Evolutionary conservation across 208 protist genomes (phyloP).

Genomic region (Lotmaria passim): DNA sequence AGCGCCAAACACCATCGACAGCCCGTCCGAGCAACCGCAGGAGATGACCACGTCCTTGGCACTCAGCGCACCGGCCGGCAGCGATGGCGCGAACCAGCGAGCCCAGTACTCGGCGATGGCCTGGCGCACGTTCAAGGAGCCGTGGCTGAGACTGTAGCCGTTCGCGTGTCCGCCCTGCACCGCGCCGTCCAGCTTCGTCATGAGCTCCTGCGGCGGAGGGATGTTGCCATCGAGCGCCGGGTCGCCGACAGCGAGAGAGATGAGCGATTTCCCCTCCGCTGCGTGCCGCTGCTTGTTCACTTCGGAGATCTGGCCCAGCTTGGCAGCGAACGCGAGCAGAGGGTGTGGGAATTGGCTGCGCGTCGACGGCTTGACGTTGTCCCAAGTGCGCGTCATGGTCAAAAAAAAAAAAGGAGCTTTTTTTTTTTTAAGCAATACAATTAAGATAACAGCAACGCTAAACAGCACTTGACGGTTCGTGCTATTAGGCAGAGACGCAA

Average conservation of each 20-base stretch:
- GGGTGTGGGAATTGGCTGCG: conserved; percentile 35
- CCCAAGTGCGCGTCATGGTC: conserved; percentile 57
- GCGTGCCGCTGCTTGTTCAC: conserved; percentile 28
- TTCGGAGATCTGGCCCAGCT: conserved; percentile 25
- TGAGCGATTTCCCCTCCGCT: conserved; percentile 36
- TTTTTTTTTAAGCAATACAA: not conserved
- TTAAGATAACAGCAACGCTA: no score
- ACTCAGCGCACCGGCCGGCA: conserved; percentile 19
- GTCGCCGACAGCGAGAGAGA: conserved; percentile 72
- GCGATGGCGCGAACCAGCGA: conserved; percentile 35
- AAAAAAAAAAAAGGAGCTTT: conserved; percentile 4
- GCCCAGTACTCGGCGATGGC: conserved; percentile 65
- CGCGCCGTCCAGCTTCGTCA: conserved; percentile 47
- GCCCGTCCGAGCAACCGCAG: conserved; percentile 86
- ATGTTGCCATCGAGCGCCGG: conserved; percentile 83
- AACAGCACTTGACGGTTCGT: no score
- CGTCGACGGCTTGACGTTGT: conserved; percentile 73
- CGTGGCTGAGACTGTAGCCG: conserved; percentile 71
- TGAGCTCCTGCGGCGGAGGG: conserved; percentile 36
- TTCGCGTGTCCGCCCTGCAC: conserved; percentile 50
- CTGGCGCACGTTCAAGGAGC: conserved; percentile 53
- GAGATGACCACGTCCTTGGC: conserved; percentile 79
- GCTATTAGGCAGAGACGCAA: not conserved
- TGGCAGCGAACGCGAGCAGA: conserved; percentile 30
- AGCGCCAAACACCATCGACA: conserved; percentile 83